These are phyloP conservation scores for Ogataea methylovora DNA, from an alignment of 805 yeast species.

Conservation along the genomic window DNA sequence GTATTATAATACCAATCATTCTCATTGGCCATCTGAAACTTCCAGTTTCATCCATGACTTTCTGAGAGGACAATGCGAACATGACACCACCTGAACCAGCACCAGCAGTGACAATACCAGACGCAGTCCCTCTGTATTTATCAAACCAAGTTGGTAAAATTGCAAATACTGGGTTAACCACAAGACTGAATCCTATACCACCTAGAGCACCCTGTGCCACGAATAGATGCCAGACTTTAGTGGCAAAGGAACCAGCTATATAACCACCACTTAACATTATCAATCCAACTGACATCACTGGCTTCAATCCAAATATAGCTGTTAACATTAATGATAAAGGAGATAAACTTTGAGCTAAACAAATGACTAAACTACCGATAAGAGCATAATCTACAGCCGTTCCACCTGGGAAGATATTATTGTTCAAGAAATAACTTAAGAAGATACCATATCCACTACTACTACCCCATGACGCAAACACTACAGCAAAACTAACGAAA, in stretches of 20 bases:
- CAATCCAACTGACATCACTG: slow-evolving; percentile 27
- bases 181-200: slow-evolving; percentile 41
- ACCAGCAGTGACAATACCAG: slow-evolving; percentile 31
- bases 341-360: slow-evolving; percentile 17
- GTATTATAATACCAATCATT: slow-evolving; percentile 31
- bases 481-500: slow-evolving; percentile 34
- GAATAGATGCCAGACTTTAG: slow-evolving; percentile 41
- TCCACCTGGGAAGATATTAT: slow-evolving; percentile 43
- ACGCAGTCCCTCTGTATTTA: slow-evolving; percentile 34
- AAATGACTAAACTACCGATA: slow-evolving; percentile 47
- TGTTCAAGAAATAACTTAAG: slow-evolving; percentile 42
- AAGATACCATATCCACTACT: slow-evolving; percentile 55
- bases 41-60: slow-evolving; percentile 30
- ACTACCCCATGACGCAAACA: slow-evolving; percentile 57
- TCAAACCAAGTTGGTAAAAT: slow-evolving; percentile 50
- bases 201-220: slow-evolving; percentile 45
- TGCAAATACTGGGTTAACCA: slow-evolving; percentile 43
- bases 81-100: slow-evolving; percentile 36
- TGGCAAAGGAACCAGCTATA: slow-evolving; percentile 35
- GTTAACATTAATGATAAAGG: slow-evolving; percentile 15
- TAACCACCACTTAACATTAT: slow-evolving; percentile 37
- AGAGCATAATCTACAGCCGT: slow-evolving; percentile 47
- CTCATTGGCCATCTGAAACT: slow-evolving; percentile 37
- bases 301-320: slow-evolving; percentile 14
- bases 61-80: slow-evolving; percentile 26